Evolutionary conservation across 108 stramenopile species (phyloP), one percentile per base, ranked within the genome.

Genomic region (Pseudonitzschia multiseries): DNA sequence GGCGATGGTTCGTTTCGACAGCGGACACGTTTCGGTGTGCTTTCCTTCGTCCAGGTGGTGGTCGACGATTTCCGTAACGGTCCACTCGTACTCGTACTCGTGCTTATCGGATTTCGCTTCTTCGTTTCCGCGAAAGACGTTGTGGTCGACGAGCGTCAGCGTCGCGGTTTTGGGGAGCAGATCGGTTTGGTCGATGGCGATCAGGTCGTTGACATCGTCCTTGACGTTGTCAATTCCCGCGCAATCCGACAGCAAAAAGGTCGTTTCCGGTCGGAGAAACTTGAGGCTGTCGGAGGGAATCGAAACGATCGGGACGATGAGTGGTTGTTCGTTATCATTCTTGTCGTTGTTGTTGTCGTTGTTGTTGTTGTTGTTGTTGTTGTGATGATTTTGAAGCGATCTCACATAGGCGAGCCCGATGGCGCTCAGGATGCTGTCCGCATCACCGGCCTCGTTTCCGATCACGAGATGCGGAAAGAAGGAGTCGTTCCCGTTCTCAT

Each of bases 381-480:
- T 22, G 44, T 4, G 22, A 20, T 17, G n/a, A 51, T 17, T n/a
- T 65, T 50, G 51, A 33, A 72, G 40, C 2, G 86, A 79, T 60
- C 89, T 87, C 40, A 93, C 65, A 62, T 83, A 95, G 26, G 91
- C 86, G 13, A 83, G 64, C 4, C 79, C 71, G 50, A 95, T 77
- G 33, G 94, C 86, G 62, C 85, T 87, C 44, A 95, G 43, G 50
- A 95, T 84, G 26, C 87, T 86, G 73, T 95, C 94, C 0, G 94
- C 90, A 81, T 95, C 94, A 29, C 89, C 94, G 20, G 94, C 94
- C 74, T 86, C 84, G 76, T 95, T 95, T 15, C 94, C 94, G 32
- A 92, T 83, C 0, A 85, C 79, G 22, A 93, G 12, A 33, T 81
- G 86, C 26, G 71, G 48, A 43, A 65, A 36, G 26, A 21, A 9